phyloP scores from a whole-genome alignment of 225 moss, liverwort and hornwort genomes.

The Bryoerythrophyllum caledonicum region DNA sequence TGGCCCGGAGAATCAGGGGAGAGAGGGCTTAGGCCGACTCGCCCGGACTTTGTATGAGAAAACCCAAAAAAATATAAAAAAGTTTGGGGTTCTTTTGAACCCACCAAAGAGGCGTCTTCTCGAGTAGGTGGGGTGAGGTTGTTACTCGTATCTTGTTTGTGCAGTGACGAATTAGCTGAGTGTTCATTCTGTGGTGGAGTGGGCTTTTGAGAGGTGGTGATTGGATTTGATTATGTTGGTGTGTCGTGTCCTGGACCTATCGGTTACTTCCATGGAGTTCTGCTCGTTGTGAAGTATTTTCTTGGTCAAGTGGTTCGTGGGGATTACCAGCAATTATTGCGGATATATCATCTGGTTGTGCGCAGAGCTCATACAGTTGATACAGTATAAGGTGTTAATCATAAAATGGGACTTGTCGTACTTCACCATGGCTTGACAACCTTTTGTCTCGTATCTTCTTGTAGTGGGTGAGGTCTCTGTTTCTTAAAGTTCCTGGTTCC shows the following conservation, averaged over 20 bases:
- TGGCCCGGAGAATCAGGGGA: slow-evolving; percentile 43
- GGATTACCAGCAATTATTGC: neutral
- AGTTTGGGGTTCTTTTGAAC: slow-evolving; percentile 56
- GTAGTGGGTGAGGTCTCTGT: neutral
- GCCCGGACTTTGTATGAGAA: slow-evolving; percentile 8
- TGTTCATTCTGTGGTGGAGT: neutral
- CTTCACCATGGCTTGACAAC: neutral
- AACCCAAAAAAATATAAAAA: slow-evolving; percentile 25
- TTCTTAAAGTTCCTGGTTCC: neutral
- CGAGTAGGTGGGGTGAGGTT: neutral
- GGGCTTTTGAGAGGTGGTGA: neutral
- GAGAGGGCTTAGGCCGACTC: slow-evolving; percentile 42
- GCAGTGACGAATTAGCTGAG: neutral
- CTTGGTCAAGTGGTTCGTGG: neutral
- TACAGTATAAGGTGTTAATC: neutral
- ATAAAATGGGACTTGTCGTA: neutral
- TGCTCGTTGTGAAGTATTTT: neutral
- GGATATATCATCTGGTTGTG: neutral
- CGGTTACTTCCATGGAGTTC: neutral
- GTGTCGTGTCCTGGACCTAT: neutral
- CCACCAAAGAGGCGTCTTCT: slow-evolving; percentile 31
- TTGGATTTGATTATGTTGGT: neutral
- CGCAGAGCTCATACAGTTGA: neutral
- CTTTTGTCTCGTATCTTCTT: neutral
- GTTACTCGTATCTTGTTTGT: too few relatives aligned